These are phyloP conservation scores for Boletellus sp. DNA, from an alignment of 768 basidiomycete species.

Conservation along the genomic window DNA sequence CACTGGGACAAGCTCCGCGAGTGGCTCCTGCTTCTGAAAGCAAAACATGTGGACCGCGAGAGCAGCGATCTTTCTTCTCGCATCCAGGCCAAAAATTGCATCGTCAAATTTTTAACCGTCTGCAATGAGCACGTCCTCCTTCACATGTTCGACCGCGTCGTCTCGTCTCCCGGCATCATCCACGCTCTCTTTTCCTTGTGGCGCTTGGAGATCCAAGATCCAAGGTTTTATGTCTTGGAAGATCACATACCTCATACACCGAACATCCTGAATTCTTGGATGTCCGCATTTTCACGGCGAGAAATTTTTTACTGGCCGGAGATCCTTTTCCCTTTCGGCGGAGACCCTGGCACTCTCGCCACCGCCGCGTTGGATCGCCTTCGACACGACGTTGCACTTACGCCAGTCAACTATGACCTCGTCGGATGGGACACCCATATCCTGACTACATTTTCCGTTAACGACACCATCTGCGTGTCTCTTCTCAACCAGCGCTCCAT, in stretches of 20 bases:
- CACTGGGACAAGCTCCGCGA: slow-evolving; percentile 19
- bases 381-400: slow-evolving; percentile 18
- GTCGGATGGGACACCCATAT: slow-evolving; percentile 31
- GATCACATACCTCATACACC: slow-evolving; percentile 9
- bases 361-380: slow-evolving; percentile 24
- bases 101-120: slow-evolving; percentile 22
- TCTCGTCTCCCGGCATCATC: slow-evolving; percentile 16
- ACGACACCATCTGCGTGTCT: slow-evolving; percentile 21
- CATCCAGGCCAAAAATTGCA: slow-evolving; percentile 14
- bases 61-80: slow-evolving; percentile 19
- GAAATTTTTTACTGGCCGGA: slow-evolving; percentile 29
- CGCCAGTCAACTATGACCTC: slow-evolving; percentile 23
- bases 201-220: slow-evolving; percentile 22
- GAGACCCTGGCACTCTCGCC: slow-evolving; percentile 17
- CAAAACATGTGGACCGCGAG: slow-evolving; percentile 20
- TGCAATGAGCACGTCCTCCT: slow-evolving; percentile 12
- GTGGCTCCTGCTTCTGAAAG: slow-evolving; percentile 28
- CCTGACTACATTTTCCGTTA: slow-evolving; percentile 24
- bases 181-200: slow-evolving; percentile 26
- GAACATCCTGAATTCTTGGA: slow-evolving; percentile 25
- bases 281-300: slow-evolving; percentile 21
- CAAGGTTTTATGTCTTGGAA: slow-evolving; percentile 12
- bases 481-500: slow-evolving; percentile 23
- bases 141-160: slow-evolving; percentile 16
- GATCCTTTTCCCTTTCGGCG: slow-evolving; percentile 22